Base-by-base conservation (phyloP, 2,329 filamentous ascomycete species). In the Tolypocladium inflatum region DNA sequence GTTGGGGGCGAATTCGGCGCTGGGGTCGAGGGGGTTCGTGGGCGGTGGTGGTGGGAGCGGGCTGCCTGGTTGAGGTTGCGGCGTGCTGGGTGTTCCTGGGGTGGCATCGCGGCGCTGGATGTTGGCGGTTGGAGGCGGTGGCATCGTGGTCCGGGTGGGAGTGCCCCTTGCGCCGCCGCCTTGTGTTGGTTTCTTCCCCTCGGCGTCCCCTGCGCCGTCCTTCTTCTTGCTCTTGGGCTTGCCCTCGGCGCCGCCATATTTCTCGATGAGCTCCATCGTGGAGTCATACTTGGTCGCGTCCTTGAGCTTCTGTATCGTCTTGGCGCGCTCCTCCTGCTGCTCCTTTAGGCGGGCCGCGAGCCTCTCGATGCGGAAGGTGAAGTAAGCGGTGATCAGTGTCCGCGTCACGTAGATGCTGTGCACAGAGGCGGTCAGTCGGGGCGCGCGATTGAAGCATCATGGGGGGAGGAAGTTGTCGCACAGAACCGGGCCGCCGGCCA, bases 281-380 rank as follows among this genome's bases (percentile, higher is more conserved):
- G 92, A 94, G 73, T 97, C 90, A 76, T 97, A 99, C 72, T 90
- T 96, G 39, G 94, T 99, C 33, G 92, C 92, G 59, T 88, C 86
- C 74, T 99, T 99, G 62, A 99, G 84, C 74, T 92, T 92, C 70
- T 96, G 88, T 63, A 99, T 97, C 2, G 92, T 96, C 65, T 85
- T 85, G 59, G 89, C 85, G 57, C 93, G 86, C 72, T 97, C 89
- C 57, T 85, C 83, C 66, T 92, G 85, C 41, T 92, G 81, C 23
- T 83, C 83, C 65, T 93, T 88, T 37, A 97, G 80, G 45, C 87
- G 82, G 43, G 79, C 73, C 63, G 88, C 83, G 13, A 89, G 80
- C 19, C 79, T 84, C 26, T 87, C 82, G 66, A 94, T 87, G 61
- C 91, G 89, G 70, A 89, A 95, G 65, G 87, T 88, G 75, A 90